Percentiles rank a stretch among this genome's conserved stretches.
Conservation (phyloP, 805 yeast species). For the Candida insectorum region DNA sequence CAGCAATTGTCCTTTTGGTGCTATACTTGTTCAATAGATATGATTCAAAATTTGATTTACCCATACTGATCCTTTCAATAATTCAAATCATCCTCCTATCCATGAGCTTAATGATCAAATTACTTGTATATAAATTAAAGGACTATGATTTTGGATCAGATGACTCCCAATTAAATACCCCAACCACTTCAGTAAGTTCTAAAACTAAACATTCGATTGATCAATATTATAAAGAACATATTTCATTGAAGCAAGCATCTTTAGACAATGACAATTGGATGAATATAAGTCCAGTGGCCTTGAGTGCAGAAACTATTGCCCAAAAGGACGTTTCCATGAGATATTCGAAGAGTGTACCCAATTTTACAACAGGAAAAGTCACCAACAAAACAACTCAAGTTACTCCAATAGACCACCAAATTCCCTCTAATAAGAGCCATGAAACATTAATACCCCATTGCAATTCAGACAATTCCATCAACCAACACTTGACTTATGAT, state of each 20-base stretch:
- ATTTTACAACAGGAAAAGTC: not conserved
- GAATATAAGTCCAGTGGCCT: constrained; percentile 5
- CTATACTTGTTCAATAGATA: constrained; percentile 1
- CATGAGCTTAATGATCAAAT: constrained; percentile 2
- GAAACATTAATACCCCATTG: constrained; percentile 12
- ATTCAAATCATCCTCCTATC: constrained; percentile 5
- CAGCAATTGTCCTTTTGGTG: constrained; percentile 4
- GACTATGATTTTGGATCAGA: not conserved
- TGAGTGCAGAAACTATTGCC: not conserved
- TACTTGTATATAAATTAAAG: constrained; percentile 1
- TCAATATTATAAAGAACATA: too few relatives aligned
- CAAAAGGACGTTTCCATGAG: too few relatives aligned
- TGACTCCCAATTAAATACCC: not conserved
- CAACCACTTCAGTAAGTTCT: not conserved
- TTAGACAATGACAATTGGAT: constrained; percentile 11
- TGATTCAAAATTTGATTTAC: not conserved
- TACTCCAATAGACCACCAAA: not conserved
- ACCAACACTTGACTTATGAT: constrained; percentile 1
- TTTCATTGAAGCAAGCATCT: constrained; percentile 1
- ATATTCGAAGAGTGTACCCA: constrained; percentile 10
- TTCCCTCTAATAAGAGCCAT: constrained; percentile 6
- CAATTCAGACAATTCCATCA: constrained; percentile 9
- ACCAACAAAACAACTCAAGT: not conserved
- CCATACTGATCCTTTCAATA: constrained; percentile 5
- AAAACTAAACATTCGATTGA: not conserved